Base-by-base conservation (phyloP, 768 basidiomycete genomes). In the Suillus clintonianus region DNA sequence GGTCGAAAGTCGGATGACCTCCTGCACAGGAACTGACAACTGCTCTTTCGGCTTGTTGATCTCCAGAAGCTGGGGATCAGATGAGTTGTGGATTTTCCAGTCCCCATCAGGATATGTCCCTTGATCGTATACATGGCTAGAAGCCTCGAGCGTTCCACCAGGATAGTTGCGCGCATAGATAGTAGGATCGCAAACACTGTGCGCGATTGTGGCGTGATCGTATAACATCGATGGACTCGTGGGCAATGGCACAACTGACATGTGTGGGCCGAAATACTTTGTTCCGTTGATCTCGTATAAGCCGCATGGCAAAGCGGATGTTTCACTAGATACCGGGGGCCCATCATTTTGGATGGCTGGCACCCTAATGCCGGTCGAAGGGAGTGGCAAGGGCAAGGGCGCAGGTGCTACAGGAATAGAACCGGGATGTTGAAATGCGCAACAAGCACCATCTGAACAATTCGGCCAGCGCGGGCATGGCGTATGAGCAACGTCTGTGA, bases 381-480 rank as follows among this genome's bases (percentile, higher is more conserved):
- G 19, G 53, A 36, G 34, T 9, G 7, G 13, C 53, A 22, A 15
- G 14, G 36, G 55, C 5, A 37, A 37, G 14, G 54, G 57, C 4
- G 67, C 11, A 50, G 62, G 55, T n/a, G 62, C 50, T 3, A 68
- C 60, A 50, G 74, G 68, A 37, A 70, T 61, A 17, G 72, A 67
- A 61, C 70, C 69, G 19, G 68, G 72, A 45, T 71, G 75, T 67
- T 74, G 74, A 67, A 70, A 78, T 51, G 67, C 73, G 63, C 70
- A 75, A 62, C 54, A 66, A 8, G 66, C 64, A 14, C 69, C 67
- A 36, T 67, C 63, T 14, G 66, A 41, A 61, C 75, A 79, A 27
- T 71, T 72, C 9, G 74, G 69, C 77, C 77, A 77, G 6, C 65
- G 64, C 7, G 74, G 71, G 53, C 79, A 80, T 4, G 78, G 77